Evolutionary conservation across 2,329 filamentous ascomycete species (phyloP).

Genomic region (Aspergillus awamori): DNA sequence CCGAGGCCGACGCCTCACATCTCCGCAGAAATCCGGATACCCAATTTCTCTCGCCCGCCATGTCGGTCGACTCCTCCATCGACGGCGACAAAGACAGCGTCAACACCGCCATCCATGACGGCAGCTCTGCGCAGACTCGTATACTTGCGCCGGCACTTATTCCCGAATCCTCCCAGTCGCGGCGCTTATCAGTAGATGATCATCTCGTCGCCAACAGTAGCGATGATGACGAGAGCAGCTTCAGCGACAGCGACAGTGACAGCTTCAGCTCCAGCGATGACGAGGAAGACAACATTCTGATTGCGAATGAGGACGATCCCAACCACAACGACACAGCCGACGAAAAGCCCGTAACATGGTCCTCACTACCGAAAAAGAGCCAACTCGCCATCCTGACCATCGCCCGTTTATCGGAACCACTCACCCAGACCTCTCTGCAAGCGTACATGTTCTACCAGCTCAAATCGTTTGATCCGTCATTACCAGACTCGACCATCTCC

Average conservation of each 20-base stretch:
- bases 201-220: slow-evolving; percentile 6
- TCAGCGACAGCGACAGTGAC: background rate
- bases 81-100: slow-evolving; percentile 24
- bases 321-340: slow-evolving; percentile 10
- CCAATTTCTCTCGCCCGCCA: background rate
- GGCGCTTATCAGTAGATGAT: slow-evolving; percentile 19
- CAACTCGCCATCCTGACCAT: slow-evolving; percentile 78
- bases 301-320: slow-evolving; percentile 20
- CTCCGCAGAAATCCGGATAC: slow-evolving; percentile 1
- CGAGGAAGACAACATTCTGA: slow-evolving; percentile 15
- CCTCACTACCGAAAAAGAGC: slow-evolving; percentile 71
- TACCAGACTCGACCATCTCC: slow-evolving; percentile 67
- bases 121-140: slow-evolving; percentile 10
- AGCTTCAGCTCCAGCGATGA: background rate
- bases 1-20: slow-evolving; percentile 8
- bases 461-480: slow-evolving; percentile 69
- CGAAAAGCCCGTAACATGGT: slow-evolving; percentile 65
- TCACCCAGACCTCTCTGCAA: slow-evolving; percentile 76
- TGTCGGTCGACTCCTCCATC: slow-evolving; percentile 1
- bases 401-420: slow-evolving; percentile 77
- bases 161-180: slow-evolving; percentile 18
- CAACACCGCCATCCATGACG: slow-evolving; percentile 23
- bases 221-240: background rate
- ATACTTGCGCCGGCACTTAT: slow-evolving; percentile 13
- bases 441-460: slow-evolving; percentile 88